Percentiles rank a stretch among this genome's conserved stretches.
Evolutionary conservation across 1,284 basidiomycete species (phyloP).

Genomic region (Xerocomus amazonicus): DNA sequence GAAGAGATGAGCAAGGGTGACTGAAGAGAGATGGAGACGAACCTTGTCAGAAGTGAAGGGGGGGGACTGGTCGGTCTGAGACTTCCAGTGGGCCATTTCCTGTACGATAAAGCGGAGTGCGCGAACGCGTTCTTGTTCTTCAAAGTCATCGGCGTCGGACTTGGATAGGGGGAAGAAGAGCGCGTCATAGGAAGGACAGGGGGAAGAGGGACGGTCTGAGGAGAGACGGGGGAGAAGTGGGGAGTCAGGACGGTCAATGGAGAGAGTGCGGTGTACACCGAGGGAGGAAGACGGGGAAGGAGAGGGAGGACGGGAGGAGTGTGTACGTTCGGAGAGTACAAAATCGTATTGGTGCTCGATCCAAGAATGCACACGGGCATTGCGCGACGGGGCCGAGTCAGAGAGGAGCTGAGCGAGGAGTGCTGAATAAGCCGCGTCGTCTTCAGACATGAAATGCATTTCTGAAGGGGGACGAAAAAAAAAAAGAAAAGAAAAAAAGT

Average conservation of each 20-base stretch:
- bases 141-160: slow-evolving; percentile 15
- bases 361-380: slow-evolving; percentile 33
- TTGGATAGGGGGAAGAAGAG: slow-evolving; percentile 25
- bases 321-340: slow-evolving; percentile 26
- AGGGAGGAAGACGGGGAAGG: slow-evolving; percentile 30
- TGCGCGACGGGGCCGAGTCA: slow-evolving; percentile 22
- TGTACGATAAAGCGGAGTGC: slow-evolving; percentile 33
- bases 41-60: slow-evolving; percentile 25
- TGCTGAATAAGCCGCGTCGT: slow-evolving; percentile 28
- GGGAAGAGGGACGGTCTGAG: slow-evolving; percentile 21
- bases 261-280: slow-evolving; percentile 22
- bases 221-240: slow-evolving; percentile 30
- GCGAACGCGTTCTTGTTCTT: slow-evolving; percentile 31
- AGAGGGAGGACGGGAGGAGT: slow-evolving; percentile 8
- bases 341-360: slow-evolving; percentile 35
- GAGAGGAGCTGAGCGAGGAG: slow-evolving; percentile 29
- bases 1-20: background rate
- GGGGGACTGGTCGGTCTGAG: slow-evolving; percentile 1
- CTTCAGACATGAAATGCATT: slow-evolving; percentile 28
- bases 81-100: slow-evolving; percentile 30
- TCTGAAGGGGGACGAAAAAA: background rate
- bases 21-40: background rate
- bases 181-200: slow-evolving; percentile 31
- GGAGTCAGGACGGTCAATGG: slow-evolving; percentile 30
- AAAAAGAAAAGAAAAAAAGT: background rate